Evolutionary conservation across 2,329 filamentous ascomycete genomes (phyloP).

Genomic region (Aspergillus pseudoterreus): DNA sequence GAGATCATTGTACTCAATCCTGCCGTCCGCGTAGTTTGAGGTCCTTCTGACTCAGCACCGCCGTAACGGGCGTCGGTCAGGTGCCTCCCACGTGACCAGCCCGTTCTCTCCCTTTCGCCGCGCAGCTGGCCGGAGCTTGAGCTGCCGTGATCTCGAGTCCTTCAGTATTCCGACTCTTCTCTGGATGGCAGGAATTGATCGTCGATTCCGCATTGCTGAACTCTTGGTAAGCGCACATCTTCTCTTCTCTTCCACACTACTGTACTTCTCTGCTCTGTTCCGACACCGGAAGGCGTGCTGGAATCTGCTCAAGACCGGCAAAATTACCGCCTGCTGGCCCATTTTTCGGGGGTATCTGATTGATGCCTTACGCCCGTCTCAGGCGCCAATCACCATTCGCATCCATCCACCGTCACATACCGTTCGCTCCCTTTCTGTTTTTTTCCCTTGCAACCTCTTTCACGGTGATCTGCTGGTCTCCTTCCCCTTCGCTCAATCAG

Average conservation of each 20-base stretch:
- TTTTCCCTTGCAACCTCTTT: background rate
- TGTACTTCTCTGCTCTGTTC: slow-evolving; percentile 1
- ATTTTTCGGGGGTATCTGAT: slow-evolving; percentile 2
- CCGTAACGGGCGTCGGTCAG: no score
- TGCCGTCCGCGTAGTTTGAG: no score
- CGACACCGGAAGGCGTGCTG: slow-evolving; percentile 16
- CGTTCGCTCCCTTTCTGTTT: background rate
- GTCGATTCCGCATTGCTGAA: no score
- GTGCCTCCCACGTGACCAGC: no score
- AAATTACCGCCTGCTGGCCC: slow-evolving; percentile 1
- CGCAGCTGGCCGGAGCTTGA: no score
- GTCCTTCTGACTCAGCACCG: no score
- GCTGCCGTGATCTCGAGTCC: no score
- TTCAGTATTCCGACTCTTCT: no score
- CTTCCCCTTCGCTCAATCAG: background rate
- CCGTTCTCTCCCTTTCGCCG: no score
- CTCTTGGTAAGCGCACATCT: no score
- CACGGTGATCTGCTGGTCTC: background rate
- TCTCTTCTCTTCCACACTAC: background rate
- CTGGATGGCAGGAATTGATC: no score
- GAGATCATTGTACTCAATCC: no score
- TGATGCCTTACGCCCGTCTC: slow-evolving; percentile 15
- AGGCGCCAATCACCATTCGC: slow-evolving; percentile 19
- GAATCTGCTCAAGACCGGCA: slow-evolving; percentile 13
- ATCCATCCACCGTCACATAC: slow-evolving; percentile 8